These are phyloP conservation scores for Saksenaea oblongispora DNA, from an alignment of 371 early-diverging fungal genomes.

Conservation along the genomic window DNA sequence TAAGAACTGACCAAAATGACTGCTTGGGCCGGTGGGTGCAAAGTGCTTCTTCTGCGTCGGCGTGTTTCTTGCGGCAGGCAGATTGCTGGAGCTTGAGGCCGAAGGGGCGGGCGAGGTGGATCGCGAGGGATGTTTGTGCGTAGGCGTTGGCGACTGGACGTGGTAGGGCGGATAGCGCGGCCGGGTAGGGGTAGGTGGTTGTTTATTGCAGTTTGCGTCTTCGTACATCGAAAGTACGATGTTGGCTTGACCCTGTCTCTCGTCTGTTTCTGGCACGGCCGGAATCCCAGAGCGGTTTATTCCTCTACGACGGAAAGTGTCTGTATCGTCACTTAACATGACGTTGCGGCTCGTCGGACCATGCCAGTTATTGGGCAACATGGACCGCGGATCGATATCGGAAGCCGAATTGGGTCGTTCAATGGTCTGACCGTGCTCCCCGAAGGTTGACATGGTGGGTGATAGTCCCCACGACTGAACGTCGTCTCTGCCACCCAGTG, in stretches of 20 bases:
- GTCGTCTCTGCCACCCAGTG: slow-evolving; percentile 3
- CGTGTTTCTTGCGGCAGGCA: slow-evolving; percentile 7
- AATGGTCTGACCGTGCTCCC: slow-evolving; percentile 39
- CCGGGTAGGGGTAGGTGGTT: not conserved
- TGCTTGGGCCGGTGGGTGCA: not conserved
- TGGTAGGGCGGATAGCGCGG: slow-evolving; percentile 16
- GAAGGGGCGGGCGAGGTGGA: slow-evolving; percentile 29
- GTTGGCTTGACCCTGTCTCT: slow-evolving; percentile 39
- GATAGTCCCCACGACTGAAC: slow-evolving; percentile 30
- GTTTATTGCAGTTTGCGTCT: slow-evolving; percentile 15
- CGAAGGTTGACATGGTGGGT: slow-evolving; percentile 39
- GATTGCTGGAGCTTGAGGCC: slow-evolving; percentile 22
- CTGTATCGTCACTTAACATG: slow-evolving; percentile 32
- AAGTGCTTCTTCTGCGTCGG: slow-evolving; percentile 7
- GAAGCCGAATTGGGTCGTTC: slow-evolving; percentile 56
- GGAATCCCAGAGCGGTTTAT: slow-evolving; percentile 49
- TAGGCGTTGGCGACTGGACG: slow-evolving; percentile 4
- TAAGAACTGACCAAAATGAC: slow-evolving; percentile 37
- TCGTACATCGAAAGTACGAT: slow-evolving; percentile 59
- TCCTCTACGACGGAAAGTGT: slow-evolving; percentile 41
- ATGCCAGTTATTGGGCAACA: slow-evolving; percentile 10
- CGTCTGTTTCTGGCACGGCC: slow-evolving; percentile 59
- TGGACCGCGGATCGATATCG: slow-evolving; percentile 39
- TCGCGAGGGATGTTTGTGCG: slow-evolving; percentile 7
- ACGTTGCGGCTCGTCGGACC: slow-evolving; percentile 20